phyloP scores from a whole-genome alignment of 176 grass and related monocot genomes.

The Zoysia pacifica region DNA sequence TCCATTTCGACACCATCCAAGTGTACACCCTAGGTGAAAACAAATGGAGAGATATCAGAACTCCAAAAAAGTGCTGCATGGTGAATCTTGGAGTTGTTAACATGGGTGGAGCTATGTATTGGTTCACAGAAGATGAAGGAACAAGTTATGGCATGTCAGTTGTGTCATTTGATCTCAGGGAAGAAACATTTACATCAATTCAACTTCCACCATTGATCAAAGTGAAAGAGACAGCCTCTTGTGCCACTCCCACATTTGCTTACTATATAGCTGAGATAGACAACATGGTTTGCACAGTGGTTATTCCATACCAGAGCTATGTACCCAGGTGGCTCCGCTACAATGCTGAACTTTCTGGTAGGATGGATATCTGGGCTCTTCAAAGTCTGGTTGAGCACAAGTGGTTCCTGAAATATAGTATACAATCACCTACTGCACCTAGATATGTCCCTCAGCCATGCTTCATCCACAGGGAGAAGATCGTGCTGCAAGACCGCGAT shows the following conservation, averaged over 20 bases:
- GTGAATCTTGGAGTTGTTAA: constrained; percentile 40
- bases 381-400: constrained; percentile 12
- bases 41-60: constrained; percentile 23
- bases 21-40: constrained; percentile 38
- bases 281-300: constrained; percentile 19
- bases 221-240: background rate
- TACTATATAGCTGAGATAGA: constrained; percentile 31
- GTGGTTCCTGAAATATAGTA: constrained; percentile 37
- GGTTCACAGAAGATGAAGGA: constrained; percentile 33
- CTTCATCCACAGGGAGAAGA: constrained; percentile 39
- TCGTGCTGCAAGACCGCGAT: constrained; percentile 26
- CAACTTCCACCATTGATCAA: constrained; percentile 25
- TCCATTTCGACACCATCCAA: constrained; percentile 40
- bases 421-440: background rate
- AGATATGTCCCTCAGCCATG: constrained; percentile 35
- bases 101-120: constrained; percentile 43
- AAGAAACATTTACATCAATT: constrained; percentile 25
- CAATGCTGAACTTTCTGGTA: constrained; percentile 15
- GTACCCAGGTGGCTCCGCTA: constrained; percentile 28
- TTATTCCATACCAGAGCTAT: constrained; percentile 12
- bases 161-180: constrained; percentile 43
- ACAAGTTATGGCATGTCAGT: background rate
- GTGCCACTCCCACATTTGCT: background rate
- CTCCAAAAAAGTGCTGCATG: constrained; percentile 27
- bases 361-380: constrained; percentile 44